Conservation (phyloP, 306 rosid genomes). For the Cicer arietinum region DNA sequence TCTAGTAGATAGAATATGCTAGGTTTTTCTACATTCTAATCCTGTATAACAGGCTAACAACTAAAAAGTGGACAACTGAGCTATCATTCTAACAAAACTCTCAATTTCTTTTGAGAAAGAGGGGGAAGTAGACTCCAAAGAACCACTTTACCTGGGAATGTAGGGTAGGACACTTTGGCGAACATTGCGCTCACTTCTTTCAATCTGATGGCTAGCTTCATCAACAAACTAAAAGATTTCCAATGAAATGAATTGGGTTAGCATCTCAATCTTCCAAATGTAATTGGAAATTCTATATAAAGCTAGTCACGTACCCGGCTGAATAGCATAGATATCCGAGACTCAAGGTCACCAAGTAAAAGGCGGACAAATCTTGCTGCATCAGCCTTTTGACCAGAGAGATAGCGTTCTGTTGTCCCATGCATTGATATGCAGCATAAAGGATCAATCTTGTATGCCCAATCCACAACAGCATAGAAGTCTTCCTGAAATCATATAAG, state of each 20-base stretch:
- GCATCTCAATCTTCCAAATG: slow-evolving; percentile 40
- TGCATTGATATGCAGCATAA: slow-evolving; percentile 97
- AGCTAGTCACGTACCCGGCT: slow-evolving; percentile 68
- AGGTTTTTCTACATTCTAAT: slow-evolving; percentile 32
- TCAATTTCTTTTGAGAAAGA: slow-evolving; percentile 14
- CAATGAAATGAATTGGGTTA: slow-evolving; percentile 36
- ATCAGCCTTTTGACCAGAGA: slow-evolving; percentile 89
- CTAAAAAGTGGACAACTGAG: slow-evolving; percentile 1
- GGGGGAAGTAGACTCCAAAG: slow-evolving; percentile 28
- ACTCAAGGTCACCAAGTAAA: slow-evolving; percentile 87
- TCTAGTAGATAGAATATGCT: slow-evolving; percentile 13
- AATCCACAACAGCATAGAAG: slow-evolving; percentile 85
- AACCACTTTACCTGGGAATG: slow-evolving; percentile 77
- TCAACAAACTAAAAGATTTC: slow-evolving; percentile 75
- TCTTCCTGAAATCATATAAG: slow-evolving; percentile 79
- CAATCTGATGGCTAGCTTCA: slow-evolving; percentile 94
- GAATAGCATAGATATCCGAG: slow-evolving; percentile 79
- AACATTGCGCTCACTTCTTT: slow-evolving; percentile 83
- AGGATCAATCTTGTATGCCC: slow-evolving; percentile 98
- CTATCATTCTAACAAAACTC: slow-evolving; percentile 14
- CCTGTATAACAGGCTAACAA: slow-evolving; percentile 24
- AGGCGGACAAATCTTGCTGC: slow-evolving; percentile 94
- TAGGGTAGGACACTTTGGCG: slow-evolving; percentile 84
- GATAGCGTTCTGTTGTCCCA: slow-evolving; percentile 94
- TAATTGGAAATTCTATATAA: slow-evolving; percentile 27